These are phyloP conservation scores for Ceratocystis albifundus DNA, from an alignment of 2,329 filamentous ascomycete species.

Conservation along the genomic window DNA sequence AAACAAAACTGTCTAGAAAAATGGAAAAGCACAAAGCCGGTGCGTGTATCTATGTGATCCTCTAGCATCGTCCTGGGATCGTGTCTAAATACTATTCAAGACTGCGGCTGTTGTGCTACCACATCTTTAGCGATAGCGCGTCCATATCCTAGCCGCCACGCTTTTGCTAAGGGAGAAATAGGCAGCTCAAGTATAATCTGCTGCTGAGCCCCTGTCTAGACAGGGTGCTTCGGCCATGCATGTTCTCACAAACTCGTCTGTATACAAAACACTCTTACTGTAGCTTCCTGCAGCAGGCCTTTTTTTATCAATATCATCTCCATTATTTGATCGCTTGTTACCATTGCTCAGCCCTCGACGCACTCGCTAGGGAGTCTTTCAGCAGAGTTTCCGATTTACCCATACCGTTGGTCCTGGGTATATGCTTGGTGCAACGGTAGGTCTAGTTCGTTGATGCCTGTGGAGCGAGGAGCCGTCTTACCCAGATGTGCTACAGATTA, in stretches of 20 bases:
- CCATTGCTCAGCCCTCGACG: too few relatives aligned
- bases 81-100: background rate
- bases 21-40: background rate
- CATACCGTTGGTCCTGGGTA: too few relatives aligned
- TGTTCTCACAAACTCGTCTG: background rate
- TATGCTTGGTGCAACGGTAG: too few relatives aligned
- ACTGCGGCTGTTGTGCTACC: background rate
- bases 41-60: background rate
- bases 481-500: too few relatives aligned
- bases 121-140: slow-evolving; percentile 9
- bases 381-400: too few relatives aligned
- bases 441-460: too few relatives aligned
- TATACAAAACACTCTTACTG: background rate
- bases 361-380: too few relatives aligned
- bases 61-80: background rate
- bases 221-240: background rate
- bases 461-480: too few relatives aligned
- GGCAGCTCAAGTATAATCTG: background rate
- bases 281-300: background rate
- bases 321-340: too few relatives aligned
- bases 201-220: background rate
- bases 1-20: background rate
- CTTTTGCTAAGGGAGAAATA: background rate
- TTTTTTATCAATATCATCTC: background rate
- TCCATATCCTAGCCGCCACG: background rate